These are phyloP conservation scores for Blastocladiella britannica DNA, from an alignment of 192 early-diverging fungal species.

Conservation along the genomic window DNA sequence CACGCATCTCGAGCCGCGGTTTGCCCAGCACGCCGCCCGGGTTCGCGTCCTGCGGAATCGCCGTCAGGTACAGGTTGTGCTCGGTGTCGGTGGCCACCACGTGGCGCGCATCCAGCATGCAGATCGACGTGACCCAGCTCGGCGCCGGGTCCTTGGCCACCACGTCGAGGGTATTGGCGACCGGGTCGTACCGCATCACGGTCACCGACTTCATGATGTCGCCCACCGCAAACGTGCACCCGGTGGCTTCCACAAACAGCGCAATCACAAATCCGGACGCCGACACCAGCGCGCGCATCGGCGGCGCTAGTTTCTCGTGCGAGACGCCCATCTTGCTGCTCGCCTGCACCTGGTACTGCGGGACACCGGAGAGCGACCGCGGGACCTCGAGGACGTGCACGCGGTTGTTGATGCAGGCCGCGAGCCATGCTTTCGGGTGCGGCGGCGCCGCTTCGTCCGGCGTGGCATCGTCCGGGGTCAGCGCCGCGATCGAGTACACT, in stretches of 20 bases:
- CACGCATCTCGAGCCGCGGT: constrained; percentile 29
- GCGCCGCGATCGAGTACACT: constrained; percentile 34
- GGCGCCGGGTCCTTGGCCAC: constrained; percentile 37
- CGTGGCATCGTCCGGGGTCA: constrained; percentile 38
- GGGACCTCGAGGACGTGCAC: neutral
- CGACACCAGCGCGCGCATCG: neutral
- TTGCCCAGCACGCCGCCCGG: constrained; percentile 25
- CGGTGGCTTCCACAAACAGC: constrained; percentile 30
- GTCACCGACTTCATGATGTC: constrained; percentile 66
- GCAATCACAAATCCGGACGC: constrained; percentile 16
- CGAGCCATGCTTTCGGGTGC: too few relatives aligned
- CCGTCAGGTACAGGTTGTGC: constrained; percentile 35
- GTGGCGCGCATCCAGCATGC: constrained; percentile 30
- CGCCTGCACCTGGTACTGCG: constrained; percentile 13
- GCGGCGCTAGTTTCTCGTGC: neutral
- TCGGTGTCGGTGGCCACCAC: constrained; percentile 37
- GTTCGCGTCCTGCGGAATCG: too few relatives aligned
- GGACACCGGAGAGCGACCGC: neutral
- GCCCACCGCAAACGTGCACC: constrained; percentile 52
- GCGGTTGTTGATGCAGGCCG: constrained; percentile 35
- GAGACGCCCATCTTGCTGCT: constrained; percentile 13
- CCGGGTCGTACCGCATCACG: constrained; percentile 26
- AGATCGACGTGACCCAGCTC: constrained; percentile 42
- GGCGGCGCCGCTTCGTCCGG: too few relatives aligned
- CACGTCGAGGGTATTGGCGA: constrained; percentile 19